Evolutionary conservation across 2,329 filamentous ascomycete species (phyloP).

Genomic region (Fusarium citri): DNA sequence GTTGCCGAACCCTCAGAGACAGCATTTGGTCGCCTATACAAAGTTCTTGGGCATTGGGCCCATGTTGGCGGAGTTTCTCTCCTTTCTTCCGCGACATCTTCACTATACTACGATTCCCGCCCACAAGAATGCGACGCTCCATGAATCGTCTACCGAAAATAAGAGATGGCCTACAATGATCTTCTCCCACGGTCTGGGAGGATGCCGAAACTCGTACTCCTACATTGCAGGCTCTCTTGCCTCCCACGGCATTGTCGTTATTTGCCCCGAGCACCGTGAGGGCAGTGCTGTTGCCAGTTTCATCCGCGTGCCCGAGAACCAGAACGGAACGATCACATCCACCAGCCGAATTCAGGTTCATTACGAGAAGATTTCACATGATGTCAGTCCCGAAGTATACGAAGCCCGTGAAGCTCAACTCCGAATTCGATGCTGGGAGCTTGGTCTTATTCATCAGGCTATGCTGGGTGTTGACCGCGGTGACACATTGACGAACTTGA

Average conservation of each 20-base stretch:
- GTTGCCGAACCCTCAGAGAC: conserved; percentile 81
- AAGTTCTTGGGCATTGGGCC: conserved; percentile 77
- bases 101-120: conserved; percentile 80
- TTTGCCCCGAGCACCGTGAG: conserved; percentile 86
- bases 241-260: conserved; percentile 82
- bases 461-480: conserved; percentile 74
- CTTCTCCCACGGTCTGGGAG: conserved; percentile 88
- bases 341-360: conserved; percentile 53
- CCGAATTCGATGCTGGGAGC: conserved; percentile 81
- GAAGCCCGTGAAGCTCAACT: conserved; percentile 77
- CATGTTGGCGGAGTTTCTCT: conserved; percentile 68
- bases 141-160: conserved; percentile 59
- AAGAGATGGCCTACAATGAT: conserved; percentile 82
- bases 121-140: conserved; percentile 75
- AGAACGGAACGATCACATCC: conserved; percentile 48
- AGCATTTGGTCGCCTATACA: conserved; percentile 79
- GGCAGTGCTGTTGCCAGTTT: conserved; percentile 81
- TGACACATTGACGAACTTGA: conserved; percentile 62
- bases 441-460: conserved; percentile 77
- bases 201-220: conserved; percentile 86
- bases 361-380: conserved; percentile 70
- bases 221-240: conserved; percentile 82
- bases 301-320: conserved; percentile 70
- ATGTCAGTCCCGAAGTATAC: conserved; percentile 73
- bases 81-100: conserved; percentile 75